Evolutionary conservation across 106 monocot genomes (phyloP).

Genomic region (Dioscorea zingiberensis): DNA sequence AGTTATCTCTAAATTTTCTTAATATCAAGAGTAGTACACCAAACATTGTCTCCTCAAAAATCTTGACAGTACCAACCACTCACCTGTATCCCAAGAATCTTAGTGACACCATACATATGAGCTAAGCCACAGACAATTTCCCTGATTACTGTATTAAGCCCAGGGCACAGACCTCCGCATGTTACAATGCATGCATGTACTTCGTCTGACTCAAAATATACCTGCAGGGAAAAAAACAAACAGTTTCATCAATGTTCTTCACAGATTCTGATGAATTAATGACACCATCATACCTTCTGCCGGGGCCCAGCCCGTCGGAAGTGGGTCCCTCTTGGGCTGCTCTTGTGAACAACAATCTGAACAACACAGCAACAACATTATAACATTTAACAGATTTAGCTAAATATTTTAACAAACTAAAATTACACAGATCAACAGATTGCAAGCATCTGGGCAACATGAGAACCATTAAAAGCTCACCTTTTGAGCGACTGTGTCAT

Average conservation of each 20-base stretch:
- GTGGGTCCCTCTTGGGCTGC: slow-evolving; percentile 57
- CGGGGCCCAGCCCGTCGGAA: slow-evolving; percentile 89
- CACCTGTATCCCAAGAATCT: slow-evolving; percentile 61
- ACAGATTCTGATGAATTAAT: not conserved
- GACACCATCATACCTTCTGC: slow-evolving; percentile 44
- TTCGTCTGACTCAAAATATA: slow-evolving; percentile 71
- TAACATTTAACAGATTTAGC: too few species aligned
- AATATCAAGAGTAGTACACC: too few species aligned
- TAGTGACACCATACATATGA: slow-evolving; percentile 64
- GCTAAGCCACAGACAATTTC: slow-evolving; percentile 60
- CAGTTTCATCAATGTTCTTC: too few species aligned
- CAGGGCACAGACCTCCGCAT: slow-evolving; percentile 69
- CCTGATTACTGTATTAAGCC: slow-evolving; percentile 65
- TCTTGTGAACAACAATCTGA: slow-evolving; percentile 81
- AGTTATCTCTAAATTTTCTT: too few species aligned
- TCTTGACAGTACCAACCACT: slow-evolving; percentile 1
- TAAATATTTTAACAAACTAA: too few species aligned
- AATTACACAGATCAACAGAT: not conserved
- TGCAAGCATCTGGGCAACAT: too few species aligned
- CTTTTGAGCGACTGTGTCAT: slow-evolving; percentile 76
- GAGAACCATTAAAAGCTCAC: slow-evolving; percentile 18
- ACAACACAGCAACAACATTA: not conserved
- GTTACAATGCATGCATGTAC: slow-evolving; percentile 67
- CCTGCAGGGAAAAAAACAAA: slow-evolving; percentile 17
- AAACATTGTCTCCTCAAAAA: too few species aligned